Evolutionary conservation across 192 early-diverging fungal genomes (phyloP).

Genomic region (Backusella liffmaniae): DNA sequence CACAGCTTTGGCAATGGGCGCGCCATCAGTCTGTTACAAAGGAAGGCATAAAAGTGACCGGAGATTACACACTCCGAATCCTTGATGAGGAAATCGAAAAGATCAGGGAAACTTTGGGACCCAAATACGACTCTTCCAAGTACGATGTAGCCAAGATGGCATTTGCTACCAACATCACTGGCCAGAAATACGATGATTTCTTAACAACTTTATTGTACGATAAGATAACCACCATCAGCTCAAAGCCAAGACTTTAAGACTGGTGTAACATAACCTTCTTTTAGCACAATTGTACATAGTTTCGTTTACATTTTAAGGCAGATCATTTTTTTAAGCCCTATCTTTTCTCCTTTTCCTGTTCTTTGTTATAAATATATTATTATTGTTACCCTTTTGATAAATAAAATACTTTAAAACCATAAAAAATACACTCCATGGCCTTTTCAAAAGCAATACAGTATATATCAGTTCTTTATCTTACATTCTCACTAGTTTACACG

Average conservation of each 20-base stretch:
- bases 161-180: constrained; percentile 75
- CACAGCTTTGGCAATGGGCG: constrained; percentile 98
- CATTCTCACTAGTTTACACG: constrained; percentile 27
- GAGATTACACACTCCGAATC: constrained; percentile 67
- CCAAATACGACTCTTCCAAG: constrained; percentile 66
- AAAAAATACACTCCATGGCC: not conserved
- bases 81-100: constrained; percentile 82
- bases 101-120: constrained; percentile 58
- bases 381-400: not conserved
- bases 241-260: constrained; percentile 31
- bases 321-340: not conserved
- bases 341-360: not conserved
- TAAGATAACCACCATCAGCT: constrained; percentile 59
- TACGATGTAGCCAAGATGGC: constrained; percentile 63
- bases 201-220: constrained; percentile 91
- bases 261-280: not conserved
- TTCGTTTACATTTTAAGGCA: not conserved
- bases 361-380: not conserved
- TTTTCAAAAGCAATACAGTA: constrained; percentile 13
- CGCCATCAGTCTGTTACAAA: constrained; percentile 75
- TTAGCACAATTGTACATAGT: not conserved
- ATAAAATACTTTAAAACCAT: not conserved
- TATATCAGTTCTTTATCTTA: constrained; percentile 27
- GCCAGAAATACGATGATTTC: constrained; percentile 86
- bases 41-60: constrained; percentile 78